A percentile compares a stretch with the other conserved stretches of the same genome.
These are phyloP conservation scores for Closterium sp. DNA, from an alignment of 139 green algal species.

Conservation along the genomic window DNA sequence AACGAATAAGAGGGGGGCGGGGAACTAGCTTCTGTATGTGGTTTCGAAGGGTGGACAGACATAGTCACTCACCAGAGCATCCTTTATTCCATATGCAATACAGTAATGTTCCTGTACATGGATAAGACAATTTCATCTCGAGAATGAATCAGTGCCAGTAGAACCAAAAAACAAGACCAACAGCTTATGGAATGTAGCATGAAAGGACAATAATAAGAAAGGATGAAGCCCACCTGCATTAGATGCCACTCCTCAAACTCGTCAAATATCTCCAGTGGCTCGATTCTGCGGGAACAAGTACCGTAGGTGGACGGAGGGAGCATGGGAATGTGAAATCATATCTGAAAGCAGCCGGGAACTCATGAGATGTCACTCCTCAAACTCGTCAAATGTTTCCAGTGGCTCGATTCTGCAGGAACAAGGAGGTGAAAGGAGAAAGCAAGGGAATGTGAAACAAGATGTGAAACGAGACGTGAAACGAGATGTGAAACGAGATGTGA, in stretches of 20 bases:
- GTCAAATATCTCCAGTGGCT: slow-evolving; percentile 81
- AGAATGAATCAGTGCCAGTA: slow-evolving; percentile 7
- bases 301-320: not conserved
- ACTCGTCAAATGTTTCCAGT: slow-evolving; percentile 86
- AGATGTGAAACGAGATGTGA: no score
- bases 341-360: not conserved
- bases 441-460: not conserved
- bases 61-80: slow-evolving; percentile 43
- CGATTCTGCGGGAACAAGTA: slow-evolving; percentile 44
- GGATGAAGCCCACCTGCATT: slow-evolving; percentile 70
- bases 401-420: slow-evolving; percentile 54
- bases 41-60: no score
- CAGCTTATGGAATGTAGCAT: no score
- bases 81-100: slow-evolving; percentile 75
- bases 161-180: slow-evolving; percentile 3
- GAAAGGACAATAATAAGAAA: no score
- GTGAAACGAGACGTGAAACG: not conserved
- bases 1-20: no score
- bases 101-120: slow-evolving; percentile 81
- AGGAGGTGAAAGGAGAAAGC: not conserved
- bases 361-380: slow-evolving; percentile 96
- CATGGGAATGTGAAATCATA: not conserved
- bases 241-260: slow-evolving; percentile 97
- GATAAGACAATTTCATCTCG: slow-evolving; percentile 3
- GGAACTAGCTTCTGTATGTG: no score